These are phyloP conservation scores for Karstenula rhodostoma DNA, from an alignment of 2,329 filamentous ascomycete genomes.

Conservation along the genomic window DNA sequence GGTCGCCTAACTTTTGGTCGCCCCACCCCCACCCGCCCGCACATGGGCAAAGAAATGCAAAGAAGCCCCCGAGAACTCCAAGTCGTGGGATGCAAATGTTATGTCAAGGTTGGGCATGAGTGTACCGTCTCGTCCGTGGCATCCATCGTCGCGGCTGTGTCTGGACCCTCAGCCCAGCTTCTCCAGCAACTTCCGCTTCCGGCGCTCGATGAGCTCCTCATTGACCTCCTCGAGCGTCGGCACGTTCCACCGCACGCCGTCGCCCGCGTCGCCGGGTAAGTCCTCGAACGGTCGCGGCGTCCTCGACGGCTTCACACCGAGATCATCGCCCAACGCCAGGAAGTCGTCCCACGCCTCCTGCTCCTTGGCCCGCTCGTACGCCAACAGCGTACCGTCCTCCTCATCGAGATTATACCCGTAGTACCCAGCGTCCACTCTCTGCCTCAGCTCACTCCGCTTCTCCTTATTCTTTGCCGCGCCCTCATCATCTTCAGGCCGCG, in stretches of 20 bases:
- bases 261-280: constrained; percentile 84
- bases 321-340: constrained; percentile 62
- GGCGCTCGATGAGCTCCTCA: constrained; percentile 86
- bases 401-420: constrained; percentile 95
- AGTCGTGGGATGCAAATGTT: neutral
- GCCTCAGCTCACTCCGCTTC: constrained; percentile 72
- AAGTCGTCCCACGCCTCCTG: constrained; percentile 78
- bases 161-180: constrained; percentile 64
- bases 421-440: constrained; percentile 89
- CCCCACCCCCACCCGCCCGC: neutral
- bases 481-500: constrained; percentile 53
- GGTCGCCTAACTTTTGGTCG: constrained; percentile 11
- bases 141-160: too few species aligned
- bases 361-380: constrained; percentile 85
- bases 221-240: constrained; percentile 94
- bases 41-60: neutral
- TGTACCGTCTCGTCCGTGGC: neutral
- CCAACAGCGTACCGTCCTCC: constrained; percentile 82
- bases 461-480: constrained; percentile 70
- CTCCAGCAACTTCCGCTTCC: constrained; percentile 83
- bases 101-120: neutral
- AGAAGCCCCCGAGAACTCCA: neutral
- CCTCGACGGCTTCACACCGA: constrained; percentile 34
- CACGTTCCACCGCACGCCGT: constrained; percentile 82
- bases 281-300: constrained; percentile 71